phyloP scores from a whole-genome alignment of 2,329 filamentous ascomycete species.

The Corinectria fuckeliana region DNA sequence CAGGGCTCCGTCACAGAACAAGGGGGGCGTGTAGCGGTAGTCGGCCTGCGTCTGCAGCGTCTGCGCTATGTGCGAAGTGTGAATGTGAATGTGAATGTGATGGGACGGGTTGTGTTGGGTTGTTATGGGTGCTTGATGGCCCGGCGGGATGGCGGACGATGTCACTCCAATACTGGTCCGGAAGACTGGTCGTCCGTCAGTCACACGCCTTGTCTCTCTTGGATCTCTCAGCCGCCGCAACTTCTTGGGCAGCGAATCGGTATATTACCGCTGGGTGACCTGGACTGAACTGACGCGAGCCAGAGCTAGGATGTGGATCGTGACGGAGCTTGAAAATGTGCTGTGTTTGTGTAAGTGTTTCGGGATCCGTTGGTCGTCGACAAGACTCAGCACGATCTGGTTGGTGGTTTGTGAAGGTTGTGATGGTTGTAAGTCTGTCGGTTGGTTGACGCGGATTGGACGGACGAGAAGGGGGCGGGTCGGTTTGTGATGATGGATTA shows the following conservation, averaged over 20 bases:
- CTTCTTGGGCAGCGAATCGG: too few relatives aligned
- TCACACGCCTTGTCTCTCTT: slow-evolving; percentile 12
- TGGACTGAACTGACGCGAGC: slow-evolving; percentile 21
- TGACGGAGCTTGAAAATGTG: slow-evolving; percentile 20
- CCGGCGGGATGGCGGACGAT: slow-evolving; percentile 19
- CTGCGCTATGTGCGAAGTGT: slow-evolving; percentile 3
- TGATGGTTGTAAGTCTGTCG: slow-evolving; percentile 34
- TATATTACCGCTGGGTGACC: slow-evolving; percentile 4
- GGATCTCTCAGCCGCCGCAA: slow-evolving; percentile 17
- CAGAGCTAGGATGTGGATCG: slow-evolving; percentile 23
- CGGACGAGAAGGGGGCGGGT: slow-evolving; percentile 23
- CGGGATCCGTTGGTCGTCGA: slow-evolving; percentile 26
- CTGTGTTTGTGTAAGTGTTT: slow-evolving; percentile 12
- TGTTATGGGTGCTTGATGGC: too few relatives aligned
- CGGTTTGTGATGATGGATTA: slow-evolving; percentile 31
- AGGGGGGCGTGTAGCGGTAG: slow-evolving; percentile 22
- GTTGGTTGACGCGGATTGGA: slow-evolving; percentile 32
- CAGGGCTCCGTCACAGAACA: slow-evolving; percentile 19
- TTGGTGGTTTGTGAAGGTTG: slow-evolving; percentile 28
- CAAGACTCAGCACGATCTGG: slow-evolving; percentile 21
- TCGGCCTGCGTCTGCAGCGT: slow-evolving; percentile 4
- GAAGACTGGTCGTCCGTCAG: slow-evolving; percentile 2
- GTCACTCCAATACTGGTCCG: slow-evolving; percentile 24
- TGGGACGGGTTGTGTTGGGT: too few relatives aligned
- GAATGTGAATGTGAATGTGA: slow-evolving; percentile 32